phyloP scores from a whole-genome alignment of 2,329 filamentous ascomycete species.

The Colletotrichum karsti region DNA sequence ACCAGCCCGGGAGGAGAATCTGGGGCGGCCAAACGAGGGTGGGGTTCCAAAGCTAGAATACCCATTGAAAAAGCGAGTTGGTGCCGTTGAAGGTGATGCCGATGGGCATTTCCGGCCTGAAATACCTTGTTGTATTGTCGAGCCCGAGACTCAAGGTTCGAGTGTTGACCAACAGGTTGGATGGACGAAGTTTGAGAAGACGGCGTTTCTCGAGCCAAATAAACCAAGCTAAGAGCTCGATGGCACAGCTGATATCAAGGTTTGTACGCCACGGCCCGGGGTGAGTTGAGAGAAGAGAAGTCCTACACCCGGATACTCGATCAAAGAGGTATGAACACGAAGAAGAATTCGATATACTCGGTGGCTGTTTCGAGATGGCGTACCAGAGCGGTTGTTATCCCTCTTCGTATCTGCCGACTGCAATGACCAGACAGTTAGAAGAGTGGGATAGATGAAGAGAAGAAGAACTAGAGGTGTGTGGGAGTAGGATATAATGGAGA shows the following conservation, averaged over 20 bases:
- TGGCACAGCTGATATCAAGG: constrained; percentile 14
- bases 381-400: neutral
- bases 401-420: neutral
- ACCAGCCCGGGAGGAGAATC: constrained; percentile 64
- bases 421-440: neutral
- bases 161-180: neutral
- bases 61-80: constrained; percentile 58
- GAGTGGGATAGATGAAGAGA: neutral
- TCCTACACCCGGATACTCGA: neutral
- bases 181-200: neutral
- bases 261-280: constrained; percentile 14
- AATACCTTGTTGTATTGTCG: neutral
- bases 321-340: neutral
- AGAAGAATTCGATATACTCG: neutral
- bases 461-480: neutral
- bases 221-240: neutral
- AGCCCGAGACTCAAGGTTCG: neutral
- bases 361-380: neutral
- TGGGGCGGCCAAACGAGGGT: constrained; percentile 58
- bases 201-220: neutral
- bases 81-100: constrained; percentile 1
- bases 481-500: constrained; percentile 13
- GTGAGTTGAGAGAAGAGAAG: constrained; percentile 6
- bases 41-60: constrained; percentile 60
- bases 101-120: constrained; percentile 11